A percentile compares a stretch with the other conserved stretches of the same genome.
phyloP scores from a whole-genome alignment of 2,329 filamentous ascomycete species.

The Botrytis pseudocinerea region DNA sequence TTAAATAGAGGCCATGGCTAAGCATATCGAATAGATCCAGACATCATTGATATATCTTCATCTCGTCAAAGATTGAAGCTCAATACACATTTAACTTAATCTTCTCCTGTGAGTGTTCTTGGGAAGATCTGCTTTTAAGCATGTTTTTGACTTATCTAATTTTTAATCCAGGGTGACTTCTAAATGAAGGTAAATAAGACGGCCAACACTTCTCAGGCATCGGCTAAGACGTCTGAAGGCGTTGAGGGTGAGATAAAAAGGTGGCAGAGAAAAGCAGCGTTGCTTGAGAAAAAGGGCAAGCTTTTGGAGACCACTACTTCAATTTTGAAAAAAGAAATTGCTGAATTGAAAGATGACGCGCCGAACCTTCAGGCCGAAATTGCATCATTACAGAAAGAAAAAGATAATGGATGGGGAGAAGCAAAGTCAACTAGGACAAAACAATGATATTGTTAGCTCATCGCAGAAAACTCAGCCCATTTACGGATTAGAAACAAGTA shows the following conservation, averaged over 20 bases:
- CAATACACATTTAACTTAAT: not conserved
- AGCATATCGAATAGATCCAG: not conserved
- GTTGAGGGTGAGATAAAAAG: not conserved
- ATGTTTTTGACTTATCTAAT: not conserved
- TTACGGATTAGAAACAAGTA: not conserved
- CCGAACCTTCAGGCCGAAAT: not conserved
- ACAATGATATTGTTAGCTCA: not conserved
- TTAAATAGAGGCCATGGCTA: not conserved
- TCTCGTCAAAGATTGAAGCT: not conserved
- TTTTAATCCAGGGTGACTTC: not conserved
- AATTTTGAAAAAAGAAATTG: not conserved
- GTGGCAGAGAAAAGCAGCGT: rapidly evolving
- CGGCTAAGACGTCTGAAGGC: not conserved
- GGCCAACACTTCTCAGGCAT: not conserved
- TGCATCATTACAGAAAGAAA: not conserved
- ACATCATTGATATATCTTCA: not conserved
- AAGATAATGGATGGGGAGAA: not conserved
- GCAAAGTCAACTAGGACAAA: not conserved
- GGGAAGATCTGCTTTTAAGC: not conserved
- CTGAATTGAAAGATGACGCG: not conserved
- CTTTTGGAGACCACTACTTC: not conserved
- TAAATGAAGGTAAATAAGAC: not conserved
- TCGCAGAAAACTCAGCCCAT: not conserved
- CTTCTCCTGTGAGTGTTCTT: not conserved
- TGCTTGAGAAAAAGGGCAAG: not conserved